Evolutionary conservation across 2,329 filamentous ascomycete species (phyloP).

Genomic region (Didymella segeticola): DNA sequence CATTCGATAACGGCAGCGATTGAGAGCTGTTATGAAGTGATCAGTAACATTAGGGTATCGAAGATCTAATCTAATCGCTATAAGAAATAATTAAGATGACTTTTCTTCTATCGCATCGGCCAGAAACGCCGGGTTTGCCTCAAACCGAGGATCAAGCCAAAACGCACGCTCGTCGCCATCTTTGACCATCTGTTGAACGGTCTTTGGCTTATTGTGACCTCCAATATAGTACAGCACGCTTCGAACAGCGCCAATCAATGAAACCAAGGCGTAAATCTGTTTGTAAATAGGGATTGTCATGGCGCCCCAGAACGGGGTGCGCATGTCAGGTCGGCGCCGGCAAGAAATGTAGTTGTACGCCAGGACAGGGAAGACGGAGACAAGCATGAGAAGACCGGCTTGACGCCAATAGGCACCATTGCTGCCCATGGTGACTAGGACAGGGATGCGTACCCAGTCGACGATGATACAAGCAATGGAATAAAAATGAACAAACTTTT

Average conservation of each 20-base stretch:
- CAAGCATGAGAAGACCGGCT: conserved; percentile 18
- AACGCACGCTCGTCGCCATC: conserved; percentile 19
- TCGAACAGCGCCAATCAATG: conserved; percentile 22
- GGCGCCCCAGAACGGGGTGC: conserved; percentile 21
- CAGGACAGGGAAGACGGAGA: conserved; percentile 19
- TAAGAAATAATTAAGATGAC: not conserved
- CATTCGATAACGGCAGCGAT: no score
- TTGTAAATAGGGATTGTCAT: conserved; percentile 24
- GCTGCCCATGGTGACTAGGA: conserved; percentile 22
- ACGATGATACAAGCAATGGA: conserved; percentile 23
- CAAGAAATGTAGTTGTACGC: conserved; percentile 22
- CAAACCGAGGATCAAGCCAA: conserved; percentile 26
- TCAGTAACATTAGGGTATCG: not conserved
- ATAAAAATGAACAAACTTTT: conserved; percentile 26
- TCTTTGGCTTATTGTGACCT: conserved; percentile 20
- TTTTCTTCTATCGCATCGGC: conserved; percentile 1
- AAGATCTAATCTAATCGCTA: not conserved
- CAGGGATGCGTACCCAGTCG: conserved; percentile 25
- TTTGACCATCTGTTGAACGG: conserved; percentile 25
- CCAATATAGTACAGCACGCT: conserved; percentile 20
- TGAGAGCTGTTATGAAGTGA: not conserved
- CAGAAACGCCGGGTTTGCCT: conserved; percentile 19
- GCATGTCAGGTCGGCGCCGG: conserved; percentile 21
- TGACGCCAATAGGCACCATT: conserved; percentile 21
- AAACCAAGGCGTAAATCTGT: conserved; percentile 23